phyloP scores from a whole-genome alignment of 164 flowering plant genomes.

The Akebia trifoliata region DNA sequence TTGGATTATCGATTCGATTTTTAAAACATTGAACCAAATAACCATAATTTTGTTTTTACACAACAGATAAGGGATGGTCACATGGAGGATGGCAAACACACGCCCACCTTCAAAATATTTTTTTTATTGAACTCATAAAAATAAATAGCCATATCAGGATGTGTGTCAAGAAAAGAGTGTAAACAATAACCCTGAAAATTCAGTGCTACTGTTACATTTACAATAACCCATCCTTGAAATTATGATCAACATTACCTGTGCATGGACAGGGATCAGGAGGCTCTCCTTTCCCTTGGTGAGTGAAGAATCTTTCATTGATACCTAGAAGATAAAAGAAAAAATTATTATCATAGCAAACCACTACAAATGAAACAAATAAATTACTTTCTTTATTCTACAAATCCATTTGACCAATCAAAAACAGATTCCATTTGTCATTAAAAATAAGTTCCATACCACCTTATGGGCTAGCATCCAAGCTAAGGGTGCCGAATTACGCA shows the following conservation, averaged over 20 bases:
- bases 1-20: too few species aligned
- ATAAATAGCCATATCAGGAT: too few species aligned
- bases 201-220: neutral
- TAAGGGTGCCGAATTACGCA: too few species aligned
- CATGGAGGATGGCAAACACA: too few species aligned
- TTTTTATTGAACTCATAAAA: too few species aligned
- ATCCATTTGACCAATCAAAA: too few species aligned
- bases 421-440: neutral
- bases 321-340: constrained; percentile 25
- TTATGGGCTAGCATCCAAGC: too few species aligned
- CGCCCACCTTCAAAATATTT: too few species aligned
- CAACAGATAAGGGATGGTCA: too few species aligned
- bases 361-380: neutral
- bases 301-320: constrained; percentile 49
- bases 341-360: neutral
- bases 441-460: neutral
- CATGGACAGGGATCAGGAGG: constrained; percentile 56
- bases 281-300: constrained; percentile 63
- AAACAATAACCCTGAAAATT: neutral
- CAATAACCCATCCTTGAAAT: constrained; percentile 1
- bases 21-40: too few species aligned
- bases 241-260: constrained; percentile 38
- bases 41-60: too few species aligned
- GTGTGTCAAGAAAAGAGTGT: too few species aligned
- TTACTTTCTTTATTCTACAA: neutral